Base-by-base conservation (phyloP, 805 yeast genomes). In the Wickerhamiella slavikovae region DNA sequence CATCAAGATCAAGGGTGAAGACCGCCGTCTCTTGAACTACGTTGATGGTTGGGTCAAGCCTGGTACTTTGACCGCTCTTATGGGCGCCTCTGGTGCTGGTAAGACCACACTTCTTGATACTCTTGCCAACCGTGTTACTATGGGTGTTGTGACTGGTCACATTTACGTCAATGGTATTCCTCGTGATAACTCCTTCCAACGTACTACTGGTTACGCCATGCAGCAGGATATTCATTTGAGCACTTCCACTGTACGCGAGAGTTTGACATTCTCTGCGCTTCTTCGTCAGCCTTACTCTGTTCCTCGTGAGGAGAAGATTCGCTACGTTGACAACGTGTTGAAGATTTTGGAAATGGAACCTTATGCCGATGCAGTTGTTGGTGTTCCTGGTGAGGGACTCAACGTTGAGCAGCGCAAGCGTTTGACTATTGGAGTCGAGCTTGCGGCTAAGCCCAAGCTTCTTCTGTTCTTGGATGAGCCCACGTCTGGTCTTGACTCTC, bases 71-170 rank as follows among this genome's bases (percentile, higher is more conserved):
- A 71, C 79, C 24, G 82, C 80, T 7, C 55, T 72, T 36, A 72
- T 72, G 79, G 82, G 82, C 43, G 74, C 70, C 34, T 72, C 82
- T 26, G 82, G 82, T 55, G 82, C 82, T 29, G 82, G 82, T 57
- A 73, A 73, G 44, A 73, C 82, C 15, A 73, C 80, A 4, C 55
- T 73, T 34, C 57, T 73, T 42, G 71, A 72, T 48, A 68, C 69
- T 42, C 60, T 73, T 36, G 68, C 77, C 15, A 74, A 69, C 42
- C 60, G 80, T 48, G 61, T 70, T 32, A 61, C 66, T 24, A 54
- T 62, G 41, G 82, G 80, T 51, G 66, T 64, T n/a, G 62, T 72
- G 29, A 62, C 77, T 26, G 74, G 74, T 42, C 74, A 71, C 42
- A 60, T 66, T 60, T 49, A 71, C 47, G 79, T 72, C 15, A 71